phyloP scores from a whole-genome alignment of 768 basidiomycete species.

The Dentipellis sp. region DNA sequence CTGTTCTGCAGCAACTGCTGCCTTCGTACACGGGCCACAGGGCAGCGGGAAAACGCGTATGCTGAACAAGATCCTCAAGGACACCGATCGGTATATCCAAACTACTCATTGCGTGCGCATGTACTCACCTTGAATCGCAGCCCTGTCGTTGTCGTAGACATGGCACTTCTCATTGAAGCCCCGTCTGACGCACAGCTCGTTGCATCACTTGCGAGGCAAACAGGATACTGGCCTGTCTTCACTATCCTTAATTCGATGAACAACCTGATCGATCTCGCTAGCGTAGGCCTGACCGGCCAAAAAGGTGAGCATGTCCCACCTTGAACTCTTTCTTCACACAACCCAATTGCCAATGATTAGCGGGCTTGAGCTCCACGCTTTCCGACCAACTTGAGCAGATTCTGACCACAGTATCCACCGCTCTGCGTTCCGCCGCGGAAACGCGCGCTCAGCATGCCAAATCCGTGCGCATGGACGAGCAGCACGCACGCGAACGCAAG shows the following conservation, averaged over 20 bases:
- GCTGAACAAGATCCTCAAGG: constrained; percentile 42
- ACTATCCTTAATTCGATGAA: constrained; percentile 75
- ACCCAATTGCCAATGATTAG: constrained; percentile 29
- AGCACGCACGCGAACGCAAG: constrained; percentile 25
- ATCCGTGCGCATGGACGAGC: constrained; percentile 28
- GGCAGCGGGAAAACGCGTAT: constrained; percentile 71
- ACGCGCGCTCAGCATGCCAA: constrained; percentile 38
- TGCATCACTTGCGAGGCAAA: constrained; percentile 63
- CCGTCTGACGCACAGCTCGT: constrained; percentile 63
- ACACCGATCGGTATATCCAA: constrained; percentile 39
- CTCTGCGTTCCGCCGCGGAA: constrained; percentile 55
- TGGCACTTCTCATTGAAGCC: constrained; percentile 60
- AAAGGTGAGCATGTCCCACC: constrained; percentile 48
- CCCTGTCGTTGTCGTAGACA: constrained; percentile 69
- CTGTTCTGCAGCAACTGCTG: constrained; percentile 45
- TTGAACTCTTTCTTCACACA: background rate
- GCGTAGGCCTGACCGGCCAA: constrained; percentile 90
- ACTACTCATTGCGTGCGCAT: background rate
- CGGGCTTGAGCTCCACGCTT: constrained; percentile 73
- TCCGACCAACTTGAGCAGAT: constrained; percentile 80
- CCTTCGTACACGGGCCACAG: constrained; percentile 76
- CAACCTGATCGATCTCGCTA: constrained; percentile 84
- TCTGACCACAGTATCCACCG: constrained; percentile 65
- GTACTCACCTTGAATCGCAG: constrained; percentile 1
- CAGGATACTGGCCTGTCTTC: constrained; percentile 87